Base-by-base conservation (phyloP, 2,329 filamentous ascomycete genomes). In the Exophiala dermatitidis region DNA sequence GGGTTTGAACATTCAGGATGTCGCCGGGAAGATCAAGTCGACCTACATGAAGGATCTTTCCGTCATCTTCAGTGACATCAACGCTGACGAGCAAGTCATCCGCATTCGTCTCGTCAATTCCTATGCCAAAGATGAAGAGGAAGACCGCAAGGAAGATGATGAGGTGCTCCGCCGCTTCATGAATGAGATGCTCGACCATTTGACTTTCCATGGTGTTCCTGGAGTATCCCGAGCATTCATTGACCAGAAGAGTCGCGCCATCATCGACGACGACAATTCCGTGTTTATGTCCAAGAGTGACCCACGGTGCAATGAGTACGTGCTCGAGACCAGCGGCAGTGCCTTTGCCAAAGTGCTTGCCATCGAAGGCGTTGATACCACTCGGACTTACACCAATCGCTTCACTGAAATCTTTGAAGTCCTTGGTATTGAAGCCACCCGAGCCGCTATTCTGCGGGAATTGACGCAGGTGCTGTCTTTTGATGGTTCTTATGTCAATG, bases 401-500 rank as follows among this genome's bases (percentile, higher is more conserved):
- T 86, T 98, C 69, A 90, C 91, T 69, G 91, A 98, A 72, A 83
- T 95, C 63, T 86, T 96, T 42, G 86, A 91, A 61, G 89, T 95
- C 6, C 93, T 98, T 59, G 93, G 93, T 68, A 98, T 98, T 60
- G 93, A 98, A 69, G 94, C 90, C 61, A 90, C 90, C 57, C 86
- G 93, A 65, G 83, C 86, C 45, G 87, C 90, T 50, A 77, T 98
- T 53, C 83, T 95, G 62, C 84, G 86, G 57, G 94, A 98, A 69
- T 73, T 98, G 77, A 89, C 86, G 31, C 84, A 89, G 66, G 93
- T 99, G 68, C 74, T 99, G 74, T 90, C 93, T 29, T 98, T 98
- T 68, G 93, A 97, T 68, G 94, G 94, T 80, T 97, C 93, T 9
- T 98, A 98, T 69, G 93, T 98, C 79, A 98, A 98, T 71, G 90